phyloP scores from a whole-genome alignment of 164 flowering plant genomes.

The Stephania japonica region DNA sequence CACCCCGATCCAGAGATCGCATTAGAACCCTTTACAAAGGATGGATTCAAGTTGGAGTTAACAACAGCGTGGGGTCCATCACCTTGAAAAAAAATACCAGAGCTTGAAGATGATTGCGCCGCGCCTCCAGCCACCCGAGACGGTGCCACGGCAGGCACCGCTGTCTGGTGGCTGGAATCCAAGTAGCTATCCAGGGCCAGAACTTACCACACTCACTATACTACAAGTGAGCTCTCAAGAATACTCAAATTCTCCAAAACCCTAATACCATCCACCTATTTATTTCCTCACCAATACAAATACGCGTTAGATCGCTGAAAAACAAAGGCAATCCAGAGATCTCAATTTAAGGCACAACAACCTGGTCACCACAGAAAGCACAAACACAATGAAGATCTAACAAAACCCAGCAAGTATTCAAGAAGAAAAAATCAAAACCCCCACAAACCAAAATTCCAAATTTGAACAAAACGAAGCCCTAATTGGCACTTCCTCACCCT shows the following conservation, averaged over 20 bases:
- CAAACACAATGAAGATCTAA: slow-evolving; percentile 1
- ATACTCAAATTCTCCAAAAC: neutral
- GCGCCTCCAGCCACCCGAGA: slow-evolving; percentile 79
- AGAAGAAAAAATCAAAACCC: neutral
- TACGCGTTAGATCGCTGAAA: slow-evolving; percentile 1
- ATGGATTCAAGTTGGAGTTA: slow-evolving; percentile 63
- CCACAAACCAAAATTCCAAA: neutral
- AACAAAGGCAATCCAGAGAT: neutral
- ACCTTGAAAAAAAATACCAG: slow-evolving; percentile 85
- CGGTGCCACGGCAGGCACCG: slow-evolving; percentile 62
- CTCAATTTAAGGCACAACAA: neutral
- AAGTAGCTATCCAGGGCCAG: slow-evolving; percentile 66
- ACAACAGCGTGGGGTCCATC: slow-evolving; percentile 47
- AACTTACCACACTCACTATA: slow-evolving; percentile 9
- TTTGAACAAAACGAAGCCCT: slow-evolving; percentile 3
- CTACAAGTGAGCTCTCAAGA: neutral
- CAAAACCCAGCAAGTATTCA: neutral
- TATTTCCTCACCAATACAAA: neutral
- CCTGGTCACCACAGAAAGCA: neutral
- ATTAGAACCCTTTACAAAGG: slow-evolving; percentile 65
- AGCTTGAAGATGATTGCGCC: slow-evolving; percentile 65
- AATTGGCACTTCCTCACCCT: neutral
- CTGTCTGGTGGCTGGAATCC: slow-evolving; percentile 53
- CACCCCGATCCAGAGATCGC: slow-evolving; percentile 53
- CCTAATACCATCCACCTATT: neutral